Evolutionary conservation across 2,329 filamentous ascomycete species (phyloP), one percentile per base, ranked within the genome.

Genomic region (Ascocoryne sarcoides): DNA sequence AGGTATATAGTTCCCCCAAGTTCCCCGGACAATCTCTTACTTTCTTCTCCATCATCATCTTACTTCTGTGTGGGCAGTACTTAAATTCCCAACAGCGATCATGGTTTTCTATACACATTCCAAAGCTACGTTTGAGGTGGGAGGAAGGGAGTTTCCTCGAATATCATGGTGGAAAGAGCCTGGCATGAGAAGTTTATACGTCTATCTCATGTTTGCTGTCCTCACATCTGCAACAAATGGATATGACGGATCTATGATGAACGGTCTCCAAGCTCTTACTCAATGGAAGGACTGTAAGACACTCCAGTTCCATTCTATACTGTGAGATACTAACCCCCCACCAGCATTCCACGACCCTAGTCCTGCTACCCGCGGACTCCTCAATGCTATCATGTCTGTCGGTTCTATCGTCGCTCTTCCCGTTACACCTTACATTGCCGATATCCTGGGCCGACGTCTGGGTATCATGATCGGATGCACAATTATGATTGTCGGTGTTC

Each of bases 171-270:
- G 53, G 36, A 69, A 65, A 48, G 70, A 76, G 19, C 67, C 71
- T n/a, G 71, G 71, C 32, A 63, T 77, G 51, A 62, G 73, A 53
- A 69, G 69, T 60, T 63, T 76, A 7, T 76, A 75, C 61, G 59
- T 75, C 48, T 70, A 68, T 36, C 48, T 59, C 37, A 52, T 58
- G 40, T 54, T 59, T 37, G 53, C 55, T 16, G 50, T 58, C 8
- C 47, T 59, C 20, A 58, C 56, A 17, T 75, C 72, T 19, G 72
- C 73, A 10, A 71, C 70, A 4, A 68, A 65, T 40, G 63, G 63
- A 20, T 65, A 61, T 31, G 63, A 65, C 47, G 50, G 63, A 17
- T 65, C 63, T 9, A 60, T 70, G 52, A 64, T 69, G 60, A 70
- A 69, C 40, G 65, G 65, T 45, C 51, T 70, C 17, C 65, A 69